Base-by-base conservation (phyloP, 2,329 filamentous ascomycete species). In the Diaporthe sp. region DNA sequence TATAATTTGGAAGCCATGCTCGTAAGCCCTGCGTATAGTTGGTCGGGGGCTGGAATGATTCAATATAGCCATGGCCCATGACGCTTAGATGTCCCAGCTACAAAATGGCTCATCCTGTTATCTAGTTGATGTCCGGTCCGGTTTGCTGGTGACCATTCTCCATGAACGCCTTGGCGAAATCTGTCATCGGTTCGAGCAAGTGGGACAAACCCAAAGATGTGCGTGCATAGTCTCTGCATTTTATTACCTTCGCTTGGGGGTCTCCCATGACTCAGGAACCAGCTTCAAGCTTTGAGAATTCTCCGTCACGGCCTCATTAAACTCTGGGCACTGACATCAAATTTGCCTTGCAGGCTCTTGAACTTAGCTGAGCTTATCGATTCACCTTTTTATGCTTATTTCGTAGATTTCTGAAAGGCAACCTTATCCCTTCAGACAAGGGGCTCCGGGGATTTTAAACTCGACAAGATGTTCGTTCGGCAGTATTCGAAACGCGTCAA, bases 241-340 rank as follows among this genome's bases (percentile, higher is more conserved):
- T 57, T 17, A 31, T 31, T 15, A 10, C 15, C 17, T 19, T 31
- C 28, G 25, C 25, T 57, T 17, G 53, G 53, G 6, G 9, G 25
- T 8, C 6, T n/a, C 22, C 57, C 37, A 44, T 61, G 62, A 68
- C 65, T 68, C 46, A 46, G 31, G 22, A 17, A 13, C 6, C 46
- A 39, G 31, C 46, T 7, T 39, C 46, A 68, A 68, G 46, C 65
- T 53, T 68, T 68, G 19, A 68, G 2, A 53, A 39, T 68, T 68
- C 46, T 53, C 65, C 42, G 31, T n/a, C 22, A 19, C n/a, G 65
- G 31, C 60, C 5, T 22, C 39, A 19, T 31, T 22, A 28, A 28
- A 17, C n/a, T 61, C 58, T 42, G n/a, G 15, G 15, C 37, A 22
- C 58, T 42, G 37, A 28, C n/a, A n/a, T 5, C 6, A 4, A 39